Evolutionary conservation across 257 asterid genomes (phyloP), one percentile per base, ranked within the genome.

Genomic region (Solanum tacnaense): DNA sequence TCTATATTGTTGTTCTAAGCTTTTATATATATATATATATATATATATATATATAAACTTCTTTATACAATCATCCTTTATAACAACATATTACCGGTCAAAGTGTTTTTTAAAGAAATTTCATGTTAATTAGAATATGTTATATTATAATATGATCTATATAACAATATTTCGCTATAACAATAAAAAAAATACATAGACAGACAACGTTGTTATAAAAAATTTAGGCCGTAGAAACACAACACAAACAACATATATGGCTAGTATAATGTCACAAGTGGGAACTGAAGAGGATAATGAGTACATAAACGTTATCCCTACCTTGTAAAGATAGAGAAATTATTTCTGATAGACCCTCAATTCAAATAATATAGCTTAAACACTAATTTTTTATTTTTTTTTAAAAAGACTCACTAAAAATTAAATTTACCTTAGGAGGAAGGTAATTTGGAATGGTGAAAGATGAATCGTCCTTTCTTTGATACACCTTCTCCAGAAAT

Each of bases 401-500:
- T 49, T 15, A 15, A 49, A 56, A 56, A 34, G 1, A 73, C 39
- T 73, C 5, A 34, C 9, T 18, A 20, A 67, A 20, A 5, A 20
- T 35, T 34, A 72, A 73, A 20, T 21, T 73, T 73, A 73, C 82
- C 82, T 73, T 73, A 73, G 82, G 82, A 73, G 82, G 82, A 73
- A 73, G 82, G 29, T 73, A 73, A 73, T 35, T 73, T 73, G 82
- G 82, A 73, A 73, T 73, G 49, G 1, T 72, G 85, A 94, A 88
- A 88, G 88, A 78, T 79, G 96, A 92, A 39, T 89, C 91, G 2
- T 92, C 93, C 68, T 90, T 87, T 31, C 91, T 92, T 83, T 90
- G 89, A 68, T 92, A 92, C 84, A 93, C 92, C 12, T 84, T 88
- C 52, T 93, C 93, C 65, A 96, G 93, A 92, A 90, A 94, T 84